phyloP scores from a whole-genome alignment of 176 grass and related monocot genomes.

The Phyllostachys edulis region DNA sequence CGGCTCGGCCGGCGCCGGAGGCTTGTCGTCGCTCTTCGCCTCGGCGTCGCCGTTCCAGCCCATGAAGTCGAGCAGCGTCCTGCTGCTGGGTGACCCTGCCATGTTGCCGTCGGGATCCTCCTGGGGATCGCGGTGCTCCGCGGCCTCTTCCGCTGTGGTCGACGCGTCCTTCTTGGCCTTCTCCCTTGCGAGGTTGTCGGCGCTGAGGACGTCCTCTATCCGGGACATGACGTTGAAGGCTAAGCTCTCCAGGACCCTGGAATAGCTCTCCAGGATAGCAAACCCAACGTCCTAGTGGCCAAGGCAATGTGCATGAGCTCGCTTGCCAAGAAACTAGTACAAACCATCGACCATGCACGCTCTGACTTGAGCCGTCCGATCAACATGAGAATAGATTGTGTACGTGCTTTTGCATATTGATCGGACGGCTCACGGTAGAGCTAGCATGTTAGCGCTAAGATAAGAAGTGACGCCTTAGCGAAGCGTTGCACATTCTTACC shows the following conservation, averaged over 20 bases:
- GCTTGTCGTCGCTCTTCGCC: constrained; percentile 17
- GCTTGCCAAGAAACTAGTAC: not conserved
- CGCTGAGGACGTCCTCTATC: constrained; percentile 80
- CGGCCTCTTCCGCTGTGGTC: not conserved
- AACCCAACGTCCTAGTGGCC: constrained; percentile 72
- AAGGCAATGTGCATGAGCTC: not conserved
- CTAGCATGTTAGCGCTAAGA: not conserved
- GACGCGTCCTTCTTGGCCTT: constrained; percentile 42
- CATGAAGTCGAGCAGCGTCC: constrained; percentile 83
- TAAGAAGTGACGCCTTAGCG: too few species aligned
- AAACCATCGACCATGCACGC: not conserved
- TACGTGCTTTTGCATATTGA: not conserved
- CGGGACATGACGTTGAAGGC: constrained; percentile 87
- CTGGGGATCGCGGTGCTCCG: not conserved
- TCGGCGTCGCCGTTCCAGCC: constrained; percentile 61
- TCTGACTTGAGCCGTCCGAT: not conserved
- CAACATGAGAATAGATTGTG: not conserved
- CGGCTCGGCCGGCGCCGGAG: constrained; percentile 19
- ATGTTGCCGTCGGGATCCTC: constrained; percentile 22
- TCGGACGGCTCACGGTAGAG: not conserved
- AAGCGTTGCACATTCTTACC: constrained; percentile 31
- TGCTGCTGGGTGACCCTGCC: constrained; percentile 29
- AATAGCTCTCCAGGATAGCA: constrained; percentile 88
- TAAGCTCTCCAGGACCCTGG: constrained; percentile 84
- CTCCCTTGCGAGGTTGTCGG: constrained; percentile 52